Conservation (phyloP, 2,329 filamentous ascomycete species). For the Elsinoe batatas region DNA sequence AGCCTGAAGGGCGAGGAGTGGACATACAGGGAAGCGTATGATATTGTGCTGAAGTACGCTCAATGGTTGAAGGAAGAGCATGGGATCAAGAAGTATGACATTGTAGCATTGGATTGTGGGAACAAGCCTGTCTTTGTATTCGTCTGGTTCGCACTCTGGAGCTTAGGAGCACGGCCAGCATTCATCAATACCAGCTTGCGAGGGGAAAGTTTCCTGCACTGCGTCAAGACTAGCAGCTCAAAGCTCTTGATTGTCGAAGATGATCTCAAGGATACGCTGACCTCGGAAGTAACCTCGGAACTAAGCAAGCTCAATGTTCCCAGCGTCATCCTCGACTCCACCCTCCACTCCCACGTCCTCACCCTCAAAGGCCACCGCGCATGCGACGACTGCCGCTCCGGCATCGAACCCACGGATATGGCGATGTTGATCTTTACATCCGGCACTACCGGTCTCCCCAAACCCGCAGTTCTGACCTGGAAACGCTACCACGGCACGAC, state of each 20-base stretch:
- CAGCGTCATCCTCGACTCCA: conserved; percentile 56
- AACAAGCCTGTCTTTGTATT: conserved; percentile 74
- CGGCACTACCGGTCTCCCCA: conserved; percentile 76
- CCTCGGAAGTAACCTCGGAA: conserved; percentile 40
- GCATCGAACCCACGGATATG: conserved; percentile 39
- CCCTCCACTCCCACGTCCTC: conserved; percentile 39
- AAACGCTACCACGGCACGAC: conserved; percentile 21
- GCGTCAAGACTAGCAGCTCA: conserved; percentile 57
- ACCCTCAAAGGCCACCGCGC: conserved; percentile 21
- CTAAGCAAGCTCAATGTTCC: conserved; percentile 38
- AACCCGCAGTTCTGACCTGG: conserved; percentile 37
- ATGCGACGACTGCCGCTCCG: conserved; percentile 24
- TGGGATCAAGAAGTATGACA: conserved; percentile 57
- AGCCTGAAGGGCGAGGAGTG: conserved; percentile 34
- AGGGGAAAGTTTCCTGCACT: conserved; percentile 62
- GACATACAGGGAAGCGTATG: conserved; percentile 69
- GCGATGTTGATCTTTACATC: conserved; percentile 74
- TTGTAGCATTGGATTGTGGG: conserved; percentile 72
- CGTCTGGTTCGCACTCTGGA: conserved; percentile 68
- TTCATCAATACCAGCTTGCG: conserved; percentile 83
- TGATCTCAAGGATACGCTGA: conserved; percentile 45
- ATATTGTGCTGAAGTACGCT: conserved; percentile 60
- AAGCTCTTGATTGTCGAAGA: conserved; percentile 61
- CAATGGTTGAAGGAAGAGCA: conserved; percentile 60
- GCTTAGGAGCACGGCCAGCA: conserved; percentile 70